phyloP scores from a whole-genome alignment of 805 yeast species.

The Metschnikowia cerradonensis region DNA sequence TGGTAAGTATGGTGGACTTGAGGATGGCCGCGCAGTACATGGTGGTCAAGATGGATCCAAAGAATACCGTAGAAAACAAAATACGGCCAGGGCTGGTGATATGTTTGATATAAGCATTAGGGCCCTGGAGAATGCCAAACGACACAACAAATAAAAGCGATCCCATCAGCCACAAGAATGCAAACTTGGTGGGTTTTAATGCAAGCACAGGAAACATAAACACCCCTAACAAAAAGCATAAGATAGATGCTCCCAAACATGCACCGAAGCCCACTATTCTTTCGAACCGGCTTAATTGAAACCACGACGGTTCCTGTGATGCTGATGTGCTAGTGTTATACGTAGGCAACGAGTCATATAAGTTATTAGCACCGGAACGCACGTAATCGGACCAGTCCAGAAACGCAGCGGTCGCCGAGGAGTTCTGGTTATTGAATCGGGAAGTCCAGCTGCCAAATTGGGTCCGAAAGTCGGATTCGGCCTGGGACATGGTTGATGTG shows the following conservation, averaged over 20 bases:
- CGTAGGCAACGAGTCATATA: slow-evolving; percentile 64
- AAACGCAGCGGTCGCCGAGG: slow-evolving; percentile 22
- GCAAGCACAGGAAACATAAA: slow-evolving; percentile 87
- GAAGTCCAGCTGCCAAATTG: slow-evolving; percentile 19
- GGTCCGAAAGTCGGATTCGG: slow-evolving; percentile 19
- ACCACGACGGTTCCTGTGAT: slow-evolving; percentile 71
- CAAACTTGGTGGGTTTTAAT: slow-evolving; percentile 86
- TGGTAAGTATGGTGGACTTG: slow-evolving; percentile 70
- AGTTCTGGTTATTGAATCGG: slow-evolving; percentile 8
- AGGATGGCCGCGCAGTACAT: slow-evolving; percentile 66
- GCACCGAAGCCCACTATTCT: slow-evolving; percentile 71
- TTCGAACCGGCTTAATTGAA: slow-evolving; percentile 71
- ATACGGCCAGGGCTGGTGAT: slow-evolving; percentile 70
- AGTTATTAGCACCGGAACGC: slow-evolving; percentile 45
- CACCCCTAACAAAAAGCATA: slow-evolving; percentile 78
- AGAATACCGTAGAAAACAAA: slow-evolving; percentile 75
- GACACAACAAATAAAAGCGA: slow-evolving; percentile 81
- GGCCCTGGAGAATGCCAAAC: slow-evolving; percentile 91
- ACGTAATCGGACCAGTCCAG: slow-evolving; percentile 44
- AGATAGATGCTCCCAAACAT: slow-evolving; percentile 70
- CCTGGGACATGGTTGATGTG: slow-evolving; percentile 14
- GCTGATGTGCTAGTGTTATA: slow-evolving; percentile 47
- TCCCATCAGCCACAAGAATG: slow-evolving; percentile 87
- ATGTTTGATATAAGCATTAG: slow-evolving; percentile 72
- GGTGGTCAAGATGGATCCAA: slow-evolving; percentile 75